phyloP scores from a whole-genome alignment of 805 yeast genomes.

The Saturnispora dispora region DNA sequence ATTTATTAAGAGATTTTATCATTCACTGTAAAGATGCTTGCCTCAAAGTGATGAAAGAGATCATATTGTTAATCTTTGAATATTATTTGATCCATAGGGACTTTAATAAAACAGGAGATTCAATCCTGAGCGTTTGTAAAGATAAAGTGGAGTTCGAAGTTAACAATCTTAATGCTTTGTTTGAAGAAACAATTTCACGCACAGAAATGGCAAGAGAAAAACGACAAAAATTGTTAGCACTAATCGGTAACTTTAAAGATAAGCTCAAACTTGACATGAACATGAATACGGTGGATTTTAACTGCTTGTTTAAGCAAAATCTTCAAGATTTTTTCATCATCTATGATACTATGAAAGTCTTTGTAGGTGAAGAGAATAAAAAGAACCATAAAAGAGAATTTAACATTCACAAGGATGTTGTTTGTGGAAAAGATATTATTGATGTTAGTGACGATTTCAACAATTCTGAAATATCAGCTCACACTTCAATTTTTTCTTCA shows the following conservation, averaged over 20 bases:
- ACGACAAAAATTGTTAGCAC: conserved; percentile 10
- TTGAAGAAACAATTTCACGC: conserved; percentile 8
- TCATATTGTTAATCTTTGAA: conserved; percentile 22
- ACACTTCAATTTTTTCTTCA: conserved; percentile 8
- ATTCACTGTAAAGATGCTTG: conserved; percentile 20
- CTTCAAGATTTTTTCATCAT: conserved; percentile 23
- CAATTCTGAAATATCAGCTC: conserved; percentile 6
- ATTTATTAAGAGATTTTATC: conserved; percentile 17
- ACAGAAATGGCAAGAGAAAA: conserved; percentile 12
- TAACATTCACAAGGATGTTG: background rate
- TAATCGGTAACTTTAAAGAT: conserved; percentile 15
- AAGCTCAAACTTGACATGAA: conserved; percentile 19
- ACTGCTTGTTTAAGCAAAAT: conserved; percentile 19
- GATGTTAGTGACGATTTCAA: conserved; percentile 9
- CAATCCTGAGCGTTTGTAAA: conserved; percentile 17
- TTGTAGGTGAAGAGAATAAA: conserved; percentile 6
- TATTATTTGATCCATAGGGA: conserved; percentile 20
- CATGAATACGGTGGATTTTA: conserved; percentile 17
- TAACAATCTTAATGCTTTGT: conserved; percentile 10
- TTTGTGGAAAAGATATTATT: conserved; percentile 4
- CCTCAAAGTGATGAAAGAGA: conserved; percentile 17
- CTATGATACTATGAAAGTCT: conserved; percentile 20
- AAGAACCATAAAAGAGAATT: background rate
- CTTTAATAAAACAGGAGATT: conserved; percentile 9
- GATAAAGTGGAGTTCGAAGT: conserved; percentile 16